phyloP scores from a whole-genome alignment of 805 yeast genomes.

The Cyberlindnera nakhonratchasimensis region DNA sequence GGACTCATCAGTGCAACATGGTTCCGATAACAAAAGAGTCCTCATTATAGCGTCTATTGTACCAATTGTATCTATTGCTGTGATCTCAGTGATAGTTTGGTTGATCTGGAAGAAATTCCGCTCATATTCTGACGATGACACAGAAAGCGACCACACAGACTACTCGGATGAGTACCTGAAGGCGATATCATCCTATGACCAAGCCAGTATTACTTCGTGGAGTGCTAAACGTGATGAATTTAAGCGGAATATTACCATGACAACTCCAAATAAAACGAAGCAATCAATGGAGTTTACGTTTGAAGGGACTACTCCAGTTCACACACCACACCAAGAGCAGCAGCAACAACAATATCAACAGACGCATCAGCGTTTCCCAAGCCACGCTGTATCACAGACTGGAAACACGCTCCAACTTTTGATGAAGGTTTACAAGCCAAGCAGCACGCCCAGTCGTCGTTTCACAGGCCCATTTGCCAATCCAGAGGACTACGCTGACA shows the following conservation, averaged over 20 bases:
- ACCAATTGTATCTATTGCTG: conserved; percentile 17
- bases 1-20: neutral
- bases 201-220: conserved; percentile 27
- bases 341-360: neutral
- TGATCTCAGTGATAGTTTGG: conserved; percentile 10
- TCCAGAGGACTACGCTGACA: conserved; percentile 27
- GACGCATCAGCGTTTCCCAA: neutral
- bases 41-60: conserved; percentile 27
- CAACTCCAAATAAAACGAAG: conserved; percentile 1
- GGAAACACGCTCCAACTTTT: conserved; percentile 3
- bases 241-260: conserved; percentile 8
- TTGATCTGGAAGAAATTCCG: conserved; percentile 16
- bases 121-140: conserved; percentile 9
- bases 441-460: neutral
- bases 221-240: conserved; percentile 24
- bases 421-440: conserved; percentile 6
- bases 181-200: conserved; percentile 22
- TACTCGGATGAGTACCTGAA: conserved; percentile 20
- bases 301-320: conserved; percentile 4
- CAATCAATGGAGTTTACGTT: conserved; percentile 1
- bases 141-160: conserved; percentile 2
- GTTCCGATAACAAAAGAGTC: neutral
- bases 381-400: conserved; percentile 1
- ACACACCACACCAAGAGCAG: neutral
- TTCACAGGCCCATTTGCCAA: conserved; percentile 21